Conservation (phyloP, 1,139 yeast genomes). For the Candida mesenterica region DNA sequence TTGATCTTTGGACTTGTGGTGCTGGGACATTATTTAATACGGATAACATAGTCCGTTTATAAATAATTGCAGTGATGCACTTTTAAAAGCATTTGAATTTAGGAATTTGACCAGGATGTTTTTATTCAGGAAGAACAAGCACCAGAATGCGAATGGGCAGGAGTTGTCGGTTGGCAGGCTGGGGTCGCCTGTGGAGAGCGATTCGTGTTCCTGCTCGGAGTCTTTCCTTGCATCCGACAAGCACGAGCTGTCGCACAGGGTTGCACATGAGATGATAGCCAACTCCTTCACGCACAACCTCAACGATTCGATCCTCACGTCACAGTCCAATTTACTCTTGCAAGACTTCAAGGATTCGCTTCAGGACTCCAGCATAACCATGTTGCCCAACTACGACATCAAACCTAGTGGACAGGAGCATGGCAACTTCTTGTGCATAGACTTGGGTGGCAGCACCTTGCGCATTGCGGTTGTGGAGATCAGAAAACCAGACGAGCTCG, state of each 20-base stretch:
- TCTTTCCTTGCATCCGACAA: too few species aligned
- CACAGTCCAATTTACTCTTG: conserved; percentile 14
- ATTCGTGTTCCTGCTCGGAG: too few species aligned
- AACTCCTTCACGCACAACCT: conserved; percentile 12
- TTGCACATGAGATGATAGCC: conserved; percentile 2
- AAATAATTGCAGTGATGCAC: background rate
- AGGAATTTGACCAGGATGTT: conserved; percentile 3
- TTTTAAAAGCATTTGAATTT: too few species aligned
- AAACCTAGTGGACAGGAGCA: conserved; percentile 42
- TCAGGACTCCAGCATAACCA: conserved; percentile 33
- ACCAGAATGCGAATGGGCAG: too few species aligned
- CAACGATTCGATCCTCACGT: conserved; percentile 12
- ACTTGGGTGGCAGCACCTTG: conserved; percentile 56
- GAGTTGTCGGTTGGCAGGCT: too few species aligned
- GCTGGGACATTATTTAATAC: too few species aligned
- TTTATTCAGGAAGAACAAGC: conserved; percentile 8
- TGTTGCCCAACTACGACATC: conserved; percentile 48
- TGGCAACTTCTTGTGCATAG: conserved; percentile 49
- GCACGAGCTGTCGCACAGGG: too few species aligned
- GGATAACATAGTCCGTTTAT: background rate
- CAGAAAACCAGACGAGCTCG: conserved; percentile 11
- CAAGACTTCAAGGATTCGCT: conserved; percentile 32
- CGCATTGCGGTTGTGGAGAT: conserved; percentile 47
- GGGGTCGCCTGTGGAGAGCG: too few species aligned
- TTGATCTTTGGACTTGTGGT: background rate